These are phyloP conservation scores for Ceratocystis lukuohia DNA, from an alignment of 2,329 filamentous ascomycete genomes.

Conservation along the genomic window DNA sequence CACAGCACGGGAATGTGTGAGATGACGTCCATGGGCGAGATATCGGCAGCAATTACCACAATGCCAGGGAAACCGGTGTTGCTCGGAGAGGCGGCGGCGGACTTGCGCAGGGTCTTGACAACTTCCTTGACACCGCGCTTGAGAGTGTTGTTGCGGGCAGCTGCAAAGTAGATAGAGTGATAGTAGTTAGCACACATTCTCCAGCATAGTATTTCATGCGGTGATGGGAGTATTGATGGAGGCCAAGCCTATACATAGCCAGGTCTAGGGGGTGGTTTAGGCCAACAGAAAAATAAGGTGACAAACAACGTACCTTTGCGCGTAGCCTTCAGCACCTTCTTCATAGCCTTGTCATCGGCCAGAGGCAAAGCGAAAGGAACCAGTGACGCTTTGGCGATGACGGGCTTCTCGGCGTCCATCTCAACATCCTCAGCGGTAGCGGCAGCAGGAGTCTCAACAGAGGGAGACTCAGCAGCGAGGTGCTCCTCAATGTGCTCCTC, in stretches of 20 bases:
- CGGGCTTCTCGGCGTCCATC: conserved; percentile 25
- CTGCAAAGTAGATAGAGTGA: conserved; percentile 34
- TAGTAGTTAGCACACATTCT: conserved; percentile 20
- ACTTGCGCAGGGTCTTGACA: conserved; percentile 95
- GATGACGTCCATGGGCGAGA: conserved; percentile 97
- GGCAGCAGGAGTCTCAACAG: conserved; percentile 29
- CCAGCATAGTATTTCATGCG: not conserved
- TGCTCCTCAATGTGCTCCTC: conserved; percentile 61
- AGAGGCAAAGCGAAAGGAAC: conserved; percentile 76
- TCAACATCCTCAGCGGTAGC: conserved; percentile 31
- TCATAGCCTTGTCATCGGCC: conserved; percentile 61
- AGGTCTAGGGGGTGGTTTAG: not conserved
- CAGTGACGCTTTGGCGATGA: conserved; percentile 42
- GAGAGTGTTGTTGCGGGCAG: conserved; percentile 86
- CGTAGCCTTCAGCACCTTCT: conserved; percentile 46
- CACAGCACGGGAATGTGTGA: conserved; percentile 94
- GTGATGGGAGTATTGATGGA: not conserved
- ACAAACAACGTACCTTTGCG: conserved; percentile 36
- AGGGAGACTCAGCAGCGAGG: conserved; percentile 31
- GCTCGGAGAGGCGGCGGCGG: conserved; percentile 53
- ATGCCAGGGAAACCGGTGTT: conserved; percentile 54
- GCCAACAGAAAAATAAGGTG: no score
- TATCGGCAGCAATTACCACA: conserved; percentile 89
- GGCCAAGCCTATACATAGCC: not conserved
- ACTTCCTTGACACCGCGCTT: conserved; percentile 98